These are phyloP conservation scores for Acer yangbiense DNA, from an alignment of 345 rosid species.

Conservation along the genomic window DNA sequence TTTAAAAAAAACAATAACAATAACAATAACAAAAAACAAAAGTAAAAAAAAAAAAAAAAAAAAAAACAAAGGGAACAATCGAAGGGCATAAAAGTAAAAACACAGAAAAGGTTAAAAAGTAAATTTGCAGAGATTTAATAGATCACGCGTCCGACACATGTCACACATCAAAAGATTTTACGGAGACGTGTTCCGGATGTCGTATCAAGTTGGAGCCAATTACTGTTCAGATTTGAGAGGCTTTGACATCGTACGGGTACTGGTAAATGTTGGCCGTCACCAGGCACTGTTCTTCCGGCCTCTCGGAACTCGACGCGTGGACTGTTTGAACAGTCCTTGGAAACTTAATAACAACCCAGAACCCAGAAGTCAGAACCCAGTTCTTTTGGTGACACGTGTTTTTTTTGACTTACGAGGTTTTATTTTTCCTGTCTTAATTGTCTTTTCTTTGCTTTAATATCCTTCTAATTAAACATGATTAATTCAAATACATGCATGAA, in stretches of 20 bases:
- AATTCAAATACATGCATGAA: too few relatives aligned
- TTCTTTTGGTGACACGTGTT: background rate
- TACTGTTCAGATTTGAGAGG: slow-evolving; percentile 26
- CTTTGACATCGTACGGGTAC: background rate
- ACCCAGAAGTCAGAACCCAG: background rate
- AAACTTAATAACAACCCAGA: background rate
- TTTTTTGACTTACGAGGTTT: too few relatives aligned
- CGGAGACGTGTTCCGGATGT: slow-evolving; percentile 22
- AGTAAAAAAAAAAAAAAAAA: too few relatives aligned
- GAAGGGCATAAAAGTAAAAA: background rate
- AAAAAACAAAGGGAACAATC: background rate
- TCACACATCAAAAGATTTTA: slow-evolving; percentile 7
- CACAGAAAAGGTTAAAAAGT: background rate
- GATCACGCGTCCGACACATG: slow-evolving; percentile 37
- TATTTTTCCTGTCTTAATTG: too few relatives aligned
- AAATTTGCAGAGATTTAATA: too few relatives aligned
- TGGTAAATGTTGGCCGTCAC: background rate
- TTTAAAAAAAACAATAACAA: too few relatives aligned
- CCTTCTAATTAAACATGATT: too few relatives aligned
- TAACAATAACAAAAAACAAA: too few relatives aligned
- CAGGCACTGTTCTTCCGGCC: slow-evolving; percentile 18
- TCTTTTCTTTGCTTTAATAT: too few relatives aligned
- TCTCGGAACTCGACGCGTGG: background rate
- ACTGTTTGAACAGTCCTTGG: background rate
- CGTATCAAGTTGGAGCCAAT: background rate